phyloP scores from a whole-genome alignment of 371 early-diverging fungal species.

The Batkoa obscura region DNA sequence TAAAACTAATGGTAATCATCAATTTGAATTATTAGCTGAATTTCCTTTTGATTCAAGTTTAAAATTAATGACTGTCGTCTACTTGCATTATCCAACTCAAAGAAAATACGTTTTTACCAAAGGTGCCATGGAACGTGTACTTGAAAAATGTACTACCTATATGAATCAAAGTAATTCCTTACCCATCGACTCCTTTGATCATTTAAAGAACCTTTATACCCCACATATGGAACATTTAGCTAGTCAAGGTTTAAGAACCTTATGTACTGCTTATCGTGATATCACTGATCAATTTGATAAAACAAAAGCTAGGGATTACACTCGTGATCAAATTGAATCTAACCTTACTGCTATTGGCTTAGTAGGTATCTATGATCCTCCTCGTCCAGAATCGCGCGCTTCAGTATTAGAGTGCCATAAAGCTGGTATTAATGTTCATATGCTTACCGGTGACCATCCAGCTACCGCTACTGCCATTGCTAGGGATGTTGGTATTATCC shows the following conservation, averaged over 20 bases:
- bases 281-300: slow-evolving; percentile 5
- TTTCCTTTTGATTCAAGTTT: slow-evolving; percentile 60
- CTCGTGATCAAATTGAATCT: slow-evolving; percentile 39
- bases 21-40: slow-evolving; percentile 29
- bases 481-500: slow-evolving; percentile 70
- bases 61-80: slow-evolving; percentile 81
- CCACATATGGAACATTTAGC: slow-evolving; percentile 5
- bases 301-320: slow-evolving; percentile 7
- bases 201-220: background rate
- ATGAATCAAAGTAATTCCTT: slow-evolving; percentile 15
- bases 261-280: slow-evolving; percentile 38
- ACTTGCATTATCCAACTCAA: slow-evolving; percentile 22
- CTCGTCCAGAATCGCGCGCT: slow-evolving; percentile 46
- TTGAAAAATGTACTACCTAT: slow-evolving; percentile 30
- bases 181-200: slow-evolving; percentile 13
- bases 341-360: slow-evolving; percentile 72
- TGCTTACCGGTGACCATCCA: slow-evolving; percentile 91
- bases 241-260: slow-evolving; percentile 18
- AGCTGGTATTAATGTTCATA: slow-evolving; percentile 86
- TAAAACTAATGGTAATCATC: slow-evolving; percentile 10
- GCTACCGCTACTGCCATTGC: slow-evolving; percentile 89
- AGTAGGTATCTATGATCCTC: slow-evolving; percentile 87
- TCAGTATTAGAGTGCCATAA: slow-evolving; percentile 70
- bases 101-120: slow-evolving; percentile 17
- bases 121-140: slow-evolving; percentile 58